These are phyloP conservation scores for Globisporangium polare DNA, from an alignment of 352 stramenopile species.

Conservation along the genomic window DNA sequence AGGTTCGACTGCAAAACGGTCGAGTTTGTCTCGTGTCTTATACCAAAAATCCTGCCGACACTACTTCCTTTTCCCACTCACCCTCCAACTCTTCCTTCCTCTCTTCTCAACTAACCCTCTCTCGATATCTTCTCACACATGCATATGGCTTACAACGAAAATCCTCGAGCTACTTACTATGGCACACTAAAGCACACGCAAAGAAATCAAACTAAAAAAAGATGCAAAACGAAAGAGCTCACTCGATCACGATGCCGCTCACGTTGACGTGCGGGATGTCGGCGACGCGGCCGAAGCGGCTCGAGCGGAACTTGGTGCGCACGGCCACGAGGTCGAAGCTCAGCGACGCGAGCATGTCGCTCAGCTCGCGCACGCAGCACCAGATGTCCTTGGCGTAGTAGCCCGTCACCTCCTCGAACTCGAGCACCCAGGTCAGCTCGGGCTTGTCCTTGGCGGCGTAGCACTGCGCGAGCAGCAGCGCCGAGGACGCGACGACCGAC, in stretches of 20 bases:
- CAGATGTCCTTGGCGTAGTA: slow-evolving; percentile 36
- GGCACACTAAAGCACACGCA: neutral
- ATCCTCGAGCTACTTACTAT: slow-evolving; percentile 6
- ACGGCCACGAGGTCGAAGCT: slow-evolving; percentile 38
- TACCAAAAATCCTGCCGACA: slow-evolving; percentile 1
- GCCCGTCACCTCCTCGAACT: slow-evolving; percentile 43
- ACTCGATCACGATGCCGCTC: slow-evolving; percentile 14
- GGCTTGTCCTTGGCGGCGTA: slow-evolving; percentile 38
- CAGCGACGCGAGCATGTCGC: slow-evolving; percentile 30
- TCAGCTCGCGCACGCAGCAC: slow-evolving; percentile 35
- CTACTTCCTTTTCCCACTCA: neutral
- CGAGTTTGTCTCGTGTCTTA: neutral
- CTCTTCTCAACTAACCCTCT: neutral
- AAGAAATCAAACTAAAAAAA: neutral
- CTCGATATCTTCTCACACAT: slow-evolving; percentile 1
- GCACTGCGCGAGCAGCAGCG: slow-evolving; percentile 46
- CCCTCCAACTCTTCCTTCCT: neutral
- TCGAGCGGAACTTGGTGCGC: slow-evolving; percentile 37
- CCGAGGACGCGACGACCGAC: slow-evolving; percentile 43
- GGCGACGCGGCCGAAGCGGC: slow-evolving; percentile 15
- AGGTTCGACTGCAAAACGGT: neutral
- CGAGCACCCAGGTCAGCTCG: slow-evolving; percentile 39
- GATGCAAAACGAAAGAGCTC: neutral
- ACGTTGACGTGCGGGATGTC: slow-evolving; percentile 18
- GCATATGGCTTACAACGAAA: slow-evolving; percentile 14